These are phyloP conservation scores for Quercus phellos DNA, from an alignment of 331 rosid species.

Conservation along the genomic window DNA sequence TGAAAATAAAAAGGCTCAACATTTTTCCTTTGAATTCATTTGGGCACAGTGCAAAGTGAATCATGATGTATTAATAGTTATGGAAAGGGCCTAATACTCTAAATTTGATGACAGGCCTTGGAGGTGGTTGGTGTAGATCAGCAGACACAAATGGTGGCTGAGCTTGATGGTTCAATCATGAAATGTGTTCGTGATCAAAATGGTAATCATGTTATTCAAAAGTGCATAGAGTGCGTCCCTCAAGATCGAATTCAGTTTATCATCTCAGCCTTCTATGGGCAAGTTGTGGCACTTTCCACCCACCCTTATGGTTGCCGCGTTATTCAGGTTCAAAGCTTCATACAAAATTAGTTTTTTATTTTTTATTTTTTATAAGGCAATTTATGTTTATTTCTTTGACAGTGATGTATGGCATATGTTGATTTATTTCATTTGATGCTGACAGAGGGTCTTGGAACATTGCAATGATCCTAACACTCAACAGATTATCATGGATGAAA, in stretches of 20 bases:
- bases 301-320: slow-evolving; percentile 99
- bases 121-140: slow-evolving; percentile 80
- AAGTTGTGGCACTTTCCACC: slow-evolving; percentile 84
- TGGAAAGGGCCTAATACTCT: not conserved
- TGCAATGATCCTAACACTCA: slow-evolving; percentile 72
- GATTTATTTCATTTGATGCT: slow-evolving; percentile 32
- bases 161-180: slow-evolving; percentile 82
- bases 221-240: slow-evolving; percentile 88
- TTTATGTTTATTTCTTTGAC: slow-evolving; percentile 6
- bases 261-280: slow-evolving; percentile 85
- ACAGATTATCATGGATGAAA: slow-evolving; percentile 84
- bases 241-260: slow-evolving; percentile 84
- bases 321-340: slow-evolving; percentile 64
- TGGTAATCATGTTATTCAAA: slow-evolving; percentile 95
- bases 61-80: not conserved
- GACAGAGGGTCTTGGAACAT: slow-evolving; percentile 92
- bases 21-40: not conserved
- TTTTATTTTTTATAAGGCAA: too few species aligned
- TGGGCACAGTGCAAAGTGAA: not conserved
- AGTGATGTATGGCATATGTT: slow-evolving; percentile 14
- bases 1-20: not conserved
- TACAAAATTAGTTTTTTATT: not conserved
- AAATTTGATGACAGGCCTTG: slow-evolving; percentile 64
- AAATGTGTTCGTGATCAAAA: slow-evolving; percentile 96
- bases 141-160: slow-evolving; percentile 80